phyloP scores from a whole-genome alignment of 345 rosid species.

The Raphanus sativus region DNA sequence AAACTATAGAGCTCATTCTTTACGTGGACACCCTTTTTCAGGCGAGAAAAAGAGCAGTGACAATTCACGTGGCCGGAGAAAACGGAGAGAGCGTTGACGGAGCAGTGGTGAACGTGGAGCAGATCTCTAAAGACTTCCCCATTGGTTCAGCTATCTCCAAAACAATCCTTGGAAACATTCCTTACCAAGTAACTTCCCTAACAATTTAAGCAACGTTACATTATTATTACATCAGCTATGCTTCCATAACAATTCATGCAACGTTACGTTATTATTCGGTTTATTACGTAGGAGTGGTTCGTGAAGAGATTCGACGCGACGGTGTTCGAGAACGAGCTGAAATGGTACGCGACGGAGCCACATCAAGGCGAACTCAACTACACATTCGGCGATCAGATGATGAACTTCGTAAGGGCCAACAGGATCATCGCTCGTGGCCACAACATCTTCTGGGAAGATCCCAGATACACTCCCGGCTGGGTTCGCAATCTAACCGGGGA shows the following conservation, averaged over 20 bases:
- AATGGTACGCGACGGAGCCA: slow-evolving; percentile 91
- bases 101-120: slow-evolving; percentile 48
- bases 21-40: slow-evolving; percentile 22
- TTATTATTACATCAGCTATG: neutral
- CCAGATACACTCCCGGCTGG: slow-evolving; percentile 67
- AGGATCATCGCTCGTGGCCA: slow-evolving; percentile 70
- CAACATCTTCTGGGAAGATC: slow-evolving; percentile 94
- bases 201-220: neutral
- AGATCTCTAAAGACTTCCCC: slow-evolving; percentile 77
- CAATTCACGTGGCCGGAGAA: slow-evolving; percentile 60
- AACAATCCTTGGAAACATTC: slow-evolving; percentile 63
- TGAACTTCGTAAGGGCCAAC: slow-evolving; percentile 59
- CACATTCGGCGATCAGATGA: slow-evolving; percentile 61
- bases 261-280: neutral
- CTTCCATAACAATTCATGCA: neutral
- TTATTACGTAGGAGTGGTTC: slow-evolving; percentile 61
- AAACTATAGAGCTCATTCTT: neutral
- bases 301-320: slow-evolving; percentile 78
- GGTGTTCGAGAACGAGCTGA: slow-evolving; percentile 84
- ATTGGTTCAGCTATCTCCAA: slow-evolving; percentile 79
- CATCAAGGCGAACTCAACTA: slow-evolving; percentile 64
- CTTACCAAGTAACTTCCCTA: slow-evolving; percentile 57
- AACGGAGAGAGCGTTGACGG: slow-evolving; percentile 58
- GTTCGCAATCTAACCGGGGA: slow-evolving; percentile 47
- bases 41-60: slow-evolving; percentile 74